Evolutionary conservation across 345 rosid genomes (phyloP).

Genomic region (Lenwebbia sp.): DNA sequence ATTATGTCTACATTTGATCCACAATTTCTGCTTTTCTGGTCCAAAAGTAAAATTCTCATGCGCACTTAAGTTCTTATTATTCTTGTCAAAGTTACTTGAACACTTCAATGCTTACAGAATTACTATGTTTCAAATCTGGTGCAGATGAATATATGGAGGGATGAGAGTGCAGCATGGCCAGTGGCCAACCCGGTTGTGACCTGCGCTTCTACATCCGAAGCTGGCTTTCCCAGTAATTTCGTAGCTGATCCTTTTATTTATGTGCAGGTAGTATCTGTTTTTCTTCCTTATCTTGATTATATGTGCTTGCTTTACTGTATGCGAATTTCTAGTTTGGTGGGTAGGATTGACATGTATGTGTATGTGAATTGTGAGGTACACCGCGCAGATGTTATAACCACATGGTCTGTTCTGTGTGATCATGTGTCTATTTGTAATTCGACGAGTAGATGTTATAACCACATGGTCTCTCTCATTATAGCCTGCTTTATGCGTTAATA

Average conservation of each 20-base stretch:
- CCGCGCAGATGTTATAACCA: neutral
- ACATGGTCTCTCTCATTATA: neutral
- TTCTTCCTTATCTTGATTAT: neutral
- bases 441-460: neutral
- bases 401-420: neutral
- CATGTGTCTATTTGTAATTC: neutral
- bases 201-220: conserved; percentile 67
- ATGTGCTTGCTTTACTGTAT: neutral
- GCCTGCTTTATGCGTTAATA: neutral
- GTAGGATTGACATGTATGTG: neutral
- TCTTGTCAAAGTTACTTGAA: neutral
- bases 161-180: conserved; percentile 82
- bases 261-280: conserved; percentile 41
- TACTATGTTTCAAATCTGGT: neutral
- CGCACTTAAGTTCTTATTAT: neutral
- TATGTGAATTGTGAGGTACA: neutral
- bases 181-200: conserved; percentile 92
- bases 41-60: neutral
- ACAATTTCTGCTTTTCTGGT: neutral
- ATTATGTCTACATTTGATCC: neutral
- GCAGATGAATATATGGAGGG: conserved; percentile 66
- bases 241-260: conserved; percentile 94
- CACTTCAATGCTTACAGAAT: neutral
- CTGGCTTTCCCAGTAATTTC: conserved; percentile 82
- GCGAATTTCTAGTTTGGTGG: neutral